These are phyloP conservation scores for Tuber aestivum DNA, from an alignment of 495 filamentous ascomycete genomes.

Conservation along the genomic window DNA sequence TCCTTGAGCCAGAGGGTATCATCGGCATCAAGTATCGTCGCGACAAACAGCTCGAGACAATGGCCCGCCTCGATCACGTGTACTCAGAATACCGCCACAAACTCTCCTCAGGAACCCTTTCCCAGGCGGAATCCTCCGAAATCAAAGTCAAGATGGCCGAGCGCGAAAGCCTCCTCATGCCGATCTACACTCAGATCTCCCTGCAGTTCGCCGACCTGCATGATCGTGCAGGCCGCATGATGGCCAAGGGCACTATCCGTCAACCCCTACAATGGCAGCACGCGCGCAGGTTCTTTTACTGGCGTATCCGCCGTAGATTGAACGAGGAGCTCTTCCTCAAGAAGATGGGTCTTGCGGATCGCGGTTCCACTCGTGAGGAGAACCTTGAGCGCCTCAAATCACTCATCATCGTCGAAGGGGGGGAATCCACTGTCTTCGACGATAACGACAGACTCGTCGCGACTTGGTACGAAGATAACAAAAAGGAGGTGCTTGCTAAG, in stretches of 20 bases:
- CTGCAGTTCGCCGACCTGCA: constrained; percentile 95
- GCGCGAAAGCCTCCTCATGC: constrained; percentile 81
- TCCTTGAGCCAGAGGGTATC: constrained; percentile 96
- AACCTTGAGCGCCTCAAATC: constrained; percentile 42
- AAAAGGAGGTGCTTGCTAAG: constrained; percentile 69
- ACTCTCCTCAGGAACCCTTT: constrained; percentile 60
- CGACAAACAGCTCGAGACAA: constrained; percentile 95
- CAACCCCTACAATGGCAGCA: constrained; percentile 76
- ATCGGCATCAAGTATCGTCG: constrained; percentile 96
- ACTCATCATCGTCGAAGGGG: constrained; percentile 35
- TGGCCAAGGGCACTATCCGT: constrained; percentile 92
- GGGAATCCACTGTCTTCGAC: constrained; percentile 51
- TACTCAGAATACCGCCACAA: constrained; percentile 78
- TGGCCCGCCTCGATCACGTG: constrained; percentile 82
- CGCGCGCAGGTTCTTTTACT: constrained; percentile 98
- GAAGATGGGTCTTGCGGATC: constrained; percentile 61
- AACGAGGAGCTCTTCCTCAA: constrained; percentile 95
- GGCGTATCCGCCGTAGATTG: constrained; percentile 92
- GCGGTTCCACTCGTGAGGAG: constrained; percentile 46
- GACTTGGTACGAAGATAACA: constrained; percentile 96
- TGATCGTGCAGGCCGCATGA: constrained; percentile 94
- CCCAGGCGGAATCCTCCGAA: constrained; percentile 62
- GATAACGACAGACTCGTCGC: constrained; percentile 75
- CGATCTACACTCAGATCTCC: constrained; percentile 87
- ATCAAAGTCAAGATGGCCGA: constrained; percentile 82